Percentiles rank a stretch among this genome's conserved stretches.
Evolutionary conservation across 1,284 basidiomycete species (phyloP).

Genomic region (Ganoderma leucocontextum): DNA sequence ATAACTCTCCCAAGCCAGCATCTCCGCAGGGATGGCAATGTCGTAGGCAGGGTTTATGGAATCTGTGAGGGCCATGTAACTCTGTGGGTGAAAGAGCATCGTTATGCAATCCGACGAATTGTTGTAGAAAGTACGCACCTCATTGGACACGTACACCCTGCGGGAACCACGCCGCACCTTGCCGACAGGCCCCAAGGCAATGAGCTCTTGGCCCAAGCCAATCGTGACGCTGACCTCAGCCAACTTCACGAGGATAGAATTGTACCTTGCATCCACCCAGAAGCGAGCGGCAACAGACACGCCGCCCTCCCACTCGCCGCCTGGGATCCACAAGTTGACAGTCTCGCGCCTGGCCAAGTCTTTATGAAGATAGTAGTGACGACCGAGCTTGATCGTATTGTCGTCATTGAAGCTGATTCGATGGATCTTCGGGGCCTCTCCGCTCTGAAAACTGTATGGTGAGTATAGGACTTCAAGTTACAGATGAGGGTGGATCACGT

Average conservation of each 20-base stretch:
- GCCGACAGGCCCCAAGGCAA: background rate
- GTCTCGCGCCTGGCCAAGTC: background rate
- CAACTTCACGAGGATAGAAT: background rate
- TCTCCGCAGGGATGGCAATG: background rate
- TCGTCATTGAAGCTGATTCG: background rate
- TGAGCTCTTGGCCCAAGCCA: background rate
- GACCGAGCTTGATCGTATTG: background rate
- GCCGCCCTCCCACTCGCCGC: background rate
- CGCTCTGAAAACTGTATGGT: background rate
- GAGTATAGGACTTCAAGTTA: background rate
- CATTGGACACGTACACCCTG: background rate
- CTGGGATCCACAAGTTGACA: background rate
- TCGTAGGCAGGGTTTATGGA: background rate
- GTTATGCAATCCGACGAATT: background rate
- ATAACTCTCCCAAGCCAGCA: too few species aligned
- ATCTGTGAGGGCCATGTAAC: background rate
- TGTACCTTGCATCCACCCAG: background rate
- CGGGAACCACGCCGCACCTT: background rate
- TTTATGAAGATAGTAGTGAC: background rate
- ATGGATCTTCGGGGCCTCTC: background rate
- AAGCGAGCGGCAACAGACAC: background rate
- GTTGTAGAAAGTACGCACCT: background rate
- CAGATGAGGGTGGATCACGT: background rate
- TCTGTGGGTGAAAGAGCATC: background rate
- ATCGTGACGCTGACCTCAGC: background rate